A percentile compares a stretch with the other conserved stretches of the same genome.
These are phyloP conservation scores for Somion occarium DNA, from an alignment of 1,284 basidiomycete genomes.

Conservation along the genomic window DNA sequence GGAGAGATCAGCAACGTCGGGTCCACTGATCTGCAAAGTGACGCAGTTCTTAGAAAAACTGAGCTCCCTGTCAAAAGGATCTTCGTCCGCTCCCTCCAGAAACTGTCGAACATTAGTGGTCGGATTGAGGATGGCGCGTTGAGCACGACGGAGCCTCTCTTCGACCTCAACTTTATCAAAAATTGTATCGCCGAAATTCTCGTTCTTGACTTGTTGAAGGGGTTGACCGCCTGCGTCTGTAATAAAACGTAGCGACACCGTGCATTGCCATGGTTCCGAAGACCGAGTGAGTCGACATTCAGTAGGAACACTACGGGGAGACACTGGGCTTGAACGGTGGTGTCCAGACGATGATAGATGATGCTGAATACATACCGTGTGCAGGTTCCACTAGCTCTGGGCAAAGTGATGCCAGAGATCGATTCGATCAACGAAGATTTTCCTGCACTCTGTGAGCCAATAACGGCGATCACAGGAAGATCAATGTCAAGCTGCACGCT, in stretches of 20 bases:
- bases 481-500: constrained; percentile 60
- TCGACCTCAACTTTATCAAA: constrained; percentile 48
- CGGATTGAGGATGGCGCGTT: constrained; percentile 64
- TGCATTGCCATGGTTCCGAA: constrained; percentile 37
- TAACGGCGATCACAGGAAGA: constrained; percentile 60
- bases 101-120: constrained; percentile 30
- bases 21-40: constrained; percentile 43
- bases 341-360: not conserved
- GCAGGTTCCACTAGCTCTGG: constrained; percentile 58
- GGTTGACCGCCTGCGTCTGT: constrained; percentile 39
- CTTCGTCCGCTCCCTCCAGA: constrained; percentile 33
- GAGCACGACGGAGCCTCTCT: constrained; percentile 59
- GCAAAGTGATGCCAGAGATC: constrained; percentile 63
- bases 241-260: constrained; percentile 28
- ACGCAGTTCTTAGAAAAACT: constrained; percentile 58
- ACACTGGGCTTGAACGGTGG: not conserved
- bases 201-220: constrained; percentile 34
- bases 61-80: constrained; percentile 18
- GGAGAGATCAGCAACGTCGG: constrained; percentile 38
- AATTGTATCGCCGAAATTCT: constrained; percentile 49
- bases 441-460: constrained; percentile 53
- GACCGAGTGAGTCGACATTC: constrained; percentile 55
- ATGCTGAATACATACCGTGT: constrained; percentile 44
- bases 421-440: constrained; percentile 70
- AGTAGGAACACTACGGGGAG: constrained; percentile 50